phyloP scores from a whole-genome alignment of 1,284 basidiomycete genomes.

The Fomes fomentarius region DNA sequence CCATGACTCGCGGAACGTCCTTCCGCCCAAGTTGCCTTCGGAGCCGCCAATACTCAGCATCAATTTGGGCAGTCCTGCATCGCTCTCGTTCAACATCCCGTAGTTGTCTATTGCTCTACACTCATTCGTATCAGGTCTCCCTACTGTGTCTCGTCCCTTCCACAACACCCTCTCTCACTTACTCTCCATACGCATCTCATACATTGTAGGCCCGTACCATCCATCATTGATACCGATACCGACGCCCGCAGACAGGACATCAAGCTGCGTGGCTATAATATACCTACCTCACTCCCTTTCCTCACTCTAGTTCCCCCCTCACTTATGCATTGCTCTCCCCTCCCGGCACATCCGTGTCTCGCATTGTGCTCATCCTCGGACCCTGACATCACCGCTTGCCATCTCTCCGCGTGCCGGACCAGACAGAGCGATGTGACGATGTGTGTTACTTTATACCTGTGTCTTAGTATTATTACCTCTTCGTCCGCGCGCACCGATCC shows the following conservation, averaged over 20 bases:
- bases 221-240: too few species aligned
- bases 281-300: too few species aligned
- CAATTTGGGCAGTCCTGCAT: constrained; percentile 27
- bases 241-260: too few species aligned
- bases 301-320: too few species aligned
- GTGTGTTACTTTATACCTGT: constrained; percentile 23
- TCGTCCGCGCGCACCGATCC: too few species aligned
- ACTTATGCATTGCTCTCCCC: too few species aligned
- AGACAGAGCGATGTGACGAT: neutral
- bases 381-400: too few species aligned
- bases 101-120: constrained; percentile 6
- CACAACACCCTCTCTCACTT: neutral
- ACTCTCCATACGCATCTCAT: neutral
- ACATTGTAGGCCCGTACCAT: too few species aligned
- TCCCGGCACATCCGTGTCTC: too few species aligned
- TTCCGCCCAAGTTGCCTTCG: constrained; percentile 17
- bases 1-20: constrained; percentile 19
- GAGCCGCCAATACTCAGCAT: constrained; percentile 28
- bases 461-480: constrained; percentile 12
- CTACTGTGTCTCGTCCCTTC: neutral
- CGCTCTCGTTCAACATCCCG: constrained; percentile 26
- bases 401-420: neutral
- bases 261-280: too few species aligned
- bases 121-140: neutral
- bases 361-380: too few species aligned